These are phyloP conservation scores for Zasmidium citrigriseum DNA, from an alignment of 2,329 filamentous ascomycete species.

Conservation along the genomic window DNA sequence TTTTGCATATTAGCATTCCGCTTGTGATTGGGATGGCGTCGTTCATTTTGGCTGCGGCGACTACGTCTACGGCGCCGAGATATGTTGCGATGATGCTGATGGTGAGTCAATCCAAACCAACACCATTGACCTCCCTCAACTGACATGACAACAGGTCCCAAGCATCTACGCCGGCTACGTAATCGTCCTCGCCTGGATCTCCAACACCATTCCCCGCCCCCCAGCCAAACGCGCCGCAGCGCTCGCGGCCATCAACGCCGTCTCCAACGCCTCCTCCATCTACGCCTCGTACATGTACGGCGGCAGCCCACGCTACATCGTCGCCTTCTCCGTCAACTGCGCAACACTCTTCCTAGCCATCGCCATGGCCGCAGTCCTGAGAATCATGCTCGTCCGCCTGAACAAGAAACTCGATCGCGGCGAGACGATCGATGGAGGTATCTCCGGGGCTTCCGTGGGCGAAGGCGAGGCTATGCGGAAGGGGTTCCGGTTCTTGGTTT, in stretches of 20 bases:
- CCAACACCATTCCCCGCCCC: conserved; percentile 71
- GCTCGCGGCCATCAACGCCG: conserved; percentile 73
- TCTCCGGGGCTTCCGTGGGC: conserved; percentile 50
- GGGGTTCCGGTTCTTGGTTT: conserved; percentile 65
- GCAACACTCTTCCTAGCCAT: conserved; percentile 66
- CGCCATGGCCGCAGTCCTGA: conserved; percentile 61
- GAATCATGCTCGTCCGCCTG: conserved; percentile 63
- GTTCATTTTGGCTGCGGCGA: conserved; percentile 35
- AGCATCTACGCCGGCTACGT: conserved; percentile 64
- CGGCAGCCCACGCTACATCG: conserved; percentile 31
- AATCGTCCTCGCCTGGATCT: conserved; percentile 73
- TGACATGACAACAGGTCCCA: conserved; percentile 30
- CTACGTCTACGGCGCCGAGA: conserved; percentile 29
- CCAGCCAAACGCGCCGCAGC: conserved; percentile 73
- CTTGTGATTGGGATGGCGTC: conserved; percentile 31
- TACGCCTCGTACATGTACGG: conserved; percentile 49
- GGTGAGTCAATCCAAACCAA: conserved; percentile 36
- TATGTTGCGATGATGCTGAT: conserved; percentile 39
- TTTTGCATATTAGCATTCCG: conserved; percentile 39
- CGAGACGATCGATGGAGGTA: conserved; percentile 54
- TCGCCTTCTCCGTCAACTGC: conserved; percentile 46
- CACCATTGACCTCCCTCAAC: not conserved
- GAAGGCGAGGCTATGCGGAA: conserved; percentile 57
- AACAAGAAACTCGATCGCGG: conserved; percentile 71
- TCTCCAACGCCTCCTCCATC: conserved; percentile 66